Evolutionary conservation across 73 alveolate species (phyloP).

Genomic region (Uronychia setigera): DNA sequence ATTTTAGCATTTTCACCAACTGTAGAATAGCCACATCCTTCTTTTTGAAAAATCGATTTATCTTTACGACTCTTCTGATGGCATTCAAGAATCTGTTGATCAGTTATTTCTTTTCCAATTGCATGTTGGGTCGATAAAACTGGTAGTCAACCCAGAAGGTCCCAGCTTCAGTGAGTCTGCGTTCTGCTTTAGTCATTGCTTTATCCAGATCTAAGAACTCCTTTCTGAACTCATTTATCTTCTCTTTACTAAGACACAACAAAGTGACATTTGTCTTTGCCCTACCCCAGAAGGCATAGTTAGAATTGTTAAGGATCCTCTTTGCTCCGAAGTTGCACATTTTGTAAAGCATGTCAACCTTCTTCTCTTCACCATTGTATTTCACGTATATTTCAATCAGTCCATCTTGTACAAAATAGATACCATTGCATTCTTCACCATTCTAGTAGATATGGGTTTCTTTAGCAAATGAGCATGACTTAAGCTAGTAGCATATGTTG

Average conservation of each 20-base stretch:
- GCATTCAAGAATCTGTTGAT: not conserved
- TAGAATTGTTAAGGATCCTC: not conserved
- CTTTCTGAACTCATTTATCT: not conserved
- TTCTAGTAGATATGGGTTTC: not conserved
- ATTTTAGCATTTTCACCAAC: not conserved
- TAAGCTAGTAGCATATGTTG: not conserved
- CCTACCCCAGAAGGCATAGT: not conserved
- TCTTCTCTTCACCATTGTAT: not conserved
- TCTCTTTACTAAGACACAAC: not conserved
- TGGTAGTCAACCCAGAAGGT: not conserved
- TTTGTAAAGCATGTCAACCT: not conserved
- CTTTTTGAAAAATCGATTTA: not conserved
- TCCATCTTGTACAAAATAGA: slow-evolving; percentile 2
- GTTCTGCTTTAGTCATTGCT: not conserved
- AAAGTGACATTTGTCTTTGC: slow-evolving; percentile 5
- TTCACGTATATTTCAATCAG: not conserved
- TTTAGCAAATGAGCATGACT: not conserved
- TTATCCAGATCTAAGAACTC: not conserved
- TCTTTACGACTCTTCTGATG: not conserved
- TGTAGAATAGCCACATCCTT: not conserved
- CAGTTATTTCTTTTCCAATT: not conserved
- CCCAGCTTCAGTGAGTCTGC: not conserved
- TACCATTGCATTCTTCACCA: not conserved
- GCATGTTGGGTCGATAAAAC: not conserved
- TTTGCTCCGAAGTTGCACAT: slow-evolving; percentile 2